Evolutionary conservation across 176 grass and related monocot species (phyloP).

Genomic region (Oryza glaberrima): DNA sequence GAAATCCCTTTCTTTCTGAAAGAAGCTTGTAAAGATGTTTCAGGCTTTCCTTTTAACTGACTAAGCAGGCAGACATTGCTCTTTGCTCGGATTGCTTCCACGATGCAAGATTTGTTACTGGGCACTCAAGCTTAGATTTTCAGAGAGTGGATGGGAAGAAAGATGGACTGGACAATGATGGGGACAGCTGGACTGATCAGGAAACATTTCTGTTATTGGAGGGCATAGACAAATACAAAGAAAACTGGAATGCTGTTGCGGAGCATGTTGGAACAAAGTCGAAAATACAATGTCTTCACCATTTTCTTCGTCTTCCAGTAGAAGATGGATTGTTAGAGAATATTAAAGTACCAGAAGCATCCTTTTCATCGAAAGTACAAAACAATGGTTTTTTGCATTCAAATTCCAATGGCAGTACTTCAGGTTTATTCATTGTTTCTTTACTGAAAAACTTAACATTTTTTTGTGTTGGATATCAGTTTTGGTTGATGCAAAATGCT

Average conservation of each 20-base stretch:
- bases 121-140: slow-evolving; percentile 95
- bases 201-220: slow-evolving; percentile 92
- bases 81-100: slow-evolving; percentile 93
- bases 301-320: slow-evolving; percentile 91
- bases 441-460: slow-evolving; percentile 8
- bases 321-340: slow-evolving; percentile 76
- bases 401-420: slow-evolving; percentile 62
- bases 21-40: slow-evolving; percentile 18
- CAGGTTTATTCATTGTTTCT: slow-evolving; percentile 56
- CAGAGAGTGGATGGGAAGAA: slow-evolving; percentile 70
- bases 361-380: slow-evolving; percentile 44
- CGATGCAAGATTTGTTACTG: slow-evolving; percentile 77
- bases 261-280: slow-evolving; percentile 87
- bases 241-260: slow-evolving; percentile 91
- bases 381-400: slow-evolving; percentile 48
- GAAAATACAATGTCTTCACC: slow-evolving; percentile 89
- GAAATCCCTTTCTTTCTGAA: slow-evolving; percentile 3
- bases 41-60: not conserved
- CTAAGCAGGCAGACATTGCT: slow-evolving; percentile 68
- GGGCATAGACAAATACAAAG: slow-evolving; percentile 84
- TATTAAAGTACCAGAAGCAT: slow-evolving; percentile 63
- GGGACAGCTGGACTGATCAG: slow-evolving; percentile 87
- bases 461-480: slow-evolving; percentile 23
- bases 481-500: slow-evolving; percentile 22
- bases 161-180: slow-evolving; percentile 61